Conservation (phyloP, 1,284 basidiomycete genomes). For the Ceratobasidium sp. region DNA sequence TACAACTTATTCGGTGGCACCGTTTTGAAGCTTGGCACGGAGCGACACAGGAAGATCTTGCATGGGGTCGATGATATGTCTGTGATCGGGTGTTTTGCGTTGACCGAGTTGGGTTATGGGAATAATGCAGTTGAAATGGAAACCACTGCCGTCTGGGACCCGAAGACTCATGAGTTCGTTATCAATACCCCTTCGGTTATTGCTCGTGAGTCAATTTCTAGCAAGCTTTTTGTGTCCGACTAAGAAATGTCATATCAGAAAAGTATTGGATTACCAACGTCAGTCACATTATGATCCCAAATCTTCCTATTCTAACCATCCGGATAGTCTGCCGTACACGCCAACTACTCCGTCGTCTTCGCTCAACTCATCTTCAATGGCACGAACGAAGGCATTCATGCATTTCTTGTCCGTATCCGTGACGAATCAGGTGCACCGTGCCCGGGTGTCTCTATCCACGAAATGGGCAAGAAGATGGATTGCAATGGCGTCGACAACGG, state of each 20-base stretch:
- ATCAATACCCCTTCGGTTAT: conserved; percentile 44
- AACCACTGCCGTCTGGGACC: conserved; percentile 45
- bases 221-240: not conserved
- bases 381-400: conserved; percentile 46
- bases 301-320: not conserved
- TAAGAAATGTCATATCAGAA: conserved; percentile 1
- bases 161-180: conserved; percentile 43
- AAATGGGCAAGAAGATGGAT: conserved; percentile 46
- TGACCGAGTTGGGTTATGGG: conserved; percentile 44
- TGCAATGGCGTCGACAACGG: conserved; percentile 47
- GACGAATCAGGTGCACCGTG: conserved; percentile 44
- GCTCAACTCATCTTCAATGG: conserved; percentile 45
- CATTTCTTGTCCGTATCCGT: conserved; percentile 45
- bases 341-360: conserved; percentile 46
- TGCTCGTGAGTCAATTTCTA: conserved; percentile 27
- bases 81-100: conserved; percentile 46
- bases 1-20: conserved; percentile 47
- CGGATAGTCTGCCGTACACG: conserved; percentile 44
- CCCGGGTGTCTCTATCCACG: conserved; percentile 44
- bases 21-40: conserved; percentile 45
- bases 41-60: conserved; percentile 36
- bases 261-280: conserved; percentile 46
- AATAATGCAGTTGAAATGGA: conserved; percentile 47
- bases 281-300: not conserved
- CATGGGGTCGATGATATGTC: conserved; percentile 44